These are phyloP conservation scores for Aspergillus flavus DNA, from an alignment of 2,329 filamentous ascomycete species.

Conservation along the genomic window DNA sequence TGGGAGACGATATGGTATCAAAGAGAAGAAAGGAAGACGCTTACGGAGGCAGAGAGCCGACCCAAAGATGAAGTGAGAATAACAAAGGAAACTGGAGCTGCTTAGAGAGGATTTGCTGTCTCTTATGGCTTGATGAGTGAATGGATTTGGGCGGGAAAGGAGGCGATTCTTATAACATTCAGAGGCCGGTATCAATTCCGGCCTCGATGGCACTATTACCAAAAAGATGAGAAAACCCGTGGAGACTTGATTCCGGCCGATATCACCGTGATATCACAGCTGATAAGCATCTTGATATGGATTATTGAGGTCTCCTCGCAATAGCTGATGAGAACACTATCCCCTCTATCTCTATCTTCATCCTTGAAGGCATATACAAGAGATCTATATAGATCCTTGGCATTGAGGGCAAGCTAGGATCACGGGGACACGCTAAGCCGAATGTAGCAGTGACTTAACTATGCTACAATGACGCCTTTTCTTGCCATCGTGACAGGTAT, in stretches of 20 bases:
- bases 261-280: conserved; percentile 9
- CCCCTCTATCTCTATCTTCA: conserved; percentile 12
- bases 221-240: conserved; percentile 34
- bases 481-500: background rate
- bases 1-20: conserved; percentile 3
- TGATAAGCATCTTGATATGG: conserved; percentile 4
- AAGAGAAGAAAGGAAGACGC: background rate
- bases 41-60: background rate
- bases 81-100: conserved; percentile 16
- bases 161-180: conserved; percentile 45
- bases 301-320: conserved; percentile 7
- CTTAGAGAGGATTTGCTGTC: conserved; percentile 2
- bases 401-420: conserved; percentile 29
- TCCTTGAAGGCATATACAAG: conserved; percentile 13
- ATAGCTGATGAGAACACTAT: background rate
- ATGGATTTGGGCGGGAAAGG: conserved; percentile 31
- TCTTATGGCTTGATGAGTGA: conserved; percentile 19
- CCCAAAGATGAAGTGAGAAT: conserved; percentile 6
- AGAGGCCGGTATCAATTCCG: conserved; percentile 52
- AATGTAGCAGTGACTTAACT: conserved; percentile 16
- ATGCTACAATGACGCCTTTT: background rate
- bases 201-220: conserved; percentile 45
- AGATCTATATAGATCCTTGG: conserved; percentile 33
- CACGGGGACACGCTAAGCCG: conserved; percentile 34
- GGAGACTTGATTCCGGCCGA: conserved; percentile 23